Evolutionary conservation across 345 rosid species (phyloP), one percentile per base, ranked within the genome.

Genomic region (Anastatica hierochuntica): DNA sequence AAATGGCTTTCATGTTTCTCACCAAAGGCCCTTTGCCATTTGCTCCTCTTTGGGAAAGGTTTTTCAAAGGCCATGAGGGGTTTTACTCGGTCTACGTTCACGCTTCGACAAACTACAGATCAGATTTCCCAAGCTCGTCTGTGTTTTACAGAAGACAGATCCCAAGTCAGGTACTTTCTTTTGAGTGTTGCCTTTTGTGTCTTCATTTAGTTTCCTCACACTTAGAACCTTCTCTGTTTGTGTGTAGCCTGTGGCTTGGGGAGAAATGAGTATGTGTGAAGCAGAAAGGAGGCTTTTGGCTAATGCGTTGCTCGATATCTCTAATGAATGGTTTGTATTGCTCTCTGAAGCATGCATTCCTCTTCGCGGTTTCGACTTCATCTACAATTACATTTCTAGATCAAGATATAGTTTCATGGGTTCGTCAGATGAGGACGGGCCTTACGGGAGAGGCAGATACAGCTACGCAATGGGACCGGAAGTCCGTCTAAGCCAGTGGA

Each of bases 1-100:
- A 84, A 76, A 76, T 90, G 61, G 95, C 98, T 26, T 87, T 90
- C 74, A 79, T 87, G 96, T 90, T 90, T 80, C 76, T 90, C 71
- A 72, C 89, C 10, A 87, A 84, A 64, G 95, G 95, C 21, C 88
- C 85, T 40, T 69, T 90, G 73, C 90, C 96, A 8, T 62, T 90
- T 58, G 81, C 82, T 43, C 88, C 96, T 10, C 79, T 90, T 3
- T 90, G 98, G 98, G 92, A 90, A 60, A 81, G 62, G 68, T 90
- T 87, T 66, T 79, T 90, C 67, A 68, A 79, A 63, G 96, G 85
- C 12, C 77, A 78, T 37, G 71, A 82, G 50, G 81, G 68, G 29
- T 72, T 56, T 37, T 90, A 63, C 65, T 80, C 88, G 0, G 68
- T 81, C 27, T 84, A 90, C 52, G 53, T 87, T 59, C 98, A 90